Evolutionary conservation across 108 stramenopile genomes (phyloP), one percentile per base, ranked within the genome.

Genomic region (Cyclotella baltica): DNA sequence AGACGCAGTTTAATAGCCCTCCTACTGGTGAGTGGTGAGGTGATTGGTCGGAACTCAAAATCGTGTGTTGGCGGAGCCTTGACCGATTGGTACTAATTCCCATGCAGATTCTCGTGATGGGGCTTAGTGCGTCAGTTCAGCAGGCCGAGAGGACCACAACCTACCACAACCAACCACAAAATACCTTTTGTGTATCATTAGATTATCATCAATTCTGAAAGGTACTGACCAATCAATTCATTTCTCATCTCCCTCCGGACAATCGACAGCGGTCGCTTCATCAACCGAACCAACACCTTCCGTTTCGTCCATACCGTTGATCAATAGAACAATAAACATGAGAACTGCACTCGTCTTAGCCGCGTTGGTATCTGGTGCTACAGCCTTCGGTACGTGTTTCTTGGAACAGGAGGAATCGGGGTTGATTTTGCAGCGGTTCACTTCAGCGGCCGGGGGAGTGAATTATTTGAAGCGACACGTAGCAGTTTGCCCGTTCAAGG

Each of bases 331-430:
- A 64, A 93, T 65, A 64, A 93, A 75, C 68, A 93, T 90, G 90
- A 90, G 85, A 85, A 81, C 78, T 67, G 55, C 67, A 35, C 25
- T 80, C 37, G 11, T 91, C 18, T 57, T 89, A 28, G 80, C 87
- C 62, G 69, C 83, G 30, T 77, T 90, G 59, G 57, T 90, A 35
- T 87, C 82, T 18, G 86, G 84, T 35, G 87, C 83, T 10, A 77
- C 89, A 16, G 84, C 92, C 56, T 93, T 93, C 56, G 92, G 92
- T 93, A 87, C 51, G 92, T 82, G 1, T 38, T 20, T 57, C 53
- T 37, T n/a, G 22, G 23, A 23, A 18, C 22, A 3, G 56, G 57
- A 10, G 40, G 37, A 43, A 59, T 36, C 28, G 15, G 10, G n/a
- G 10, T 2, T 5, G 25, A 11, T 56, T n/a, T 3, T 25, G 55